Evolutionary conservation across 2,329 filamentous ascomycete genomes (phyloP).

Genomic region (Xylaria sp.): DNA sequence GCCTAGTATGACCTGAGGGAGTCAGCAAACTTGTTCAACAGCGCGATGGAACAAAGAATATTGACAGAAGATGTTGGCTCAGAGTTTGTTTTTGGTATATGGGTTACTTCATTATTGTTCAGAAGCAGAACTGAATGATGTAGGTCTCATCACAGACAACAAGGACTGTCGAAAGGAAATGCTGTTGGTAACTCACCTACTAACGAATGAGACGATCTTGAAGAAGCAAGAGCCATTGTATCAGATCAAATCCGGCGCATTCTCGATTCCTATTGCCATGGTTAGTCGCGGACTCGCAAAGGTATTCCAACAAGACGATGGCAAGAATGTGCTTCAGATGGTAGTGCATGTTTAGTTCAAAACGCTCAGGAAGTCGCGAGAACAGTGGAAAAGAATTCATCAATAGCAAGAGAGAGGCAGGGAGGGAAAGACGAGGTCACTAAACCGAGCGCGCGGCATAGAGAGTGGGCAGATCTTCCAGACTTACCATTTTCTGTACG

Average conservation of each 20-base stretch:
- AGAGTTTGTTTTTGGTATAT: conserved; percentile 59
- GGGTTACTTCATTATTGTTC: conserved; percentile 59
- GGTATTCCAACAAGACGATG: conserved; percentile 16
- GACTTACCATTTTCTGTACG: conserved; percentile 7
- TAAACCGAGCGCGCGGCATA: background rate
- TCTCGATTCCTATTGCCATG: conserved; percentile 3
- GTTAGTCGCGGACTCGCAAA: conserved; percentile 17
- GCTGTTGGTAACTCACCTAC: conserved; percentile 6
- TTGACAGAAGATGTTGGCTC: conserved; percentile 24
- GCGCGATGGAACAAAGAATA: background rate
- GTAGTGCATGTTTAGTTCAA: conserved; percentile 68
- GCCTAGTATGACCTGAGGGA: background rate
- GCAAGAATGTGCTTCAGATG: conserved; percentile 54
- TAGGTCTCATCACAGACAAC: conserved; percentile 56
- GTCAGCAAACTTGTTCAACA: conserved; percentile 15
- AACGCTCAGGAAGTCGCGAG: conserved; percentile 55
- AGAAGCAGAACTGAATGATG: conserved; percentile 71
- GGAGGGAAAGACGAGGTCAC: background rate
- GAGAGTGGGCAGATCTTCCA: background rate
- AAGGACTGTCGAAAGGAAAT: background rate
- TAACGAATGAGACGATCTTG: background rate
- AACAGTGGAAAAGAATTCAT: conserved; percentile 56
- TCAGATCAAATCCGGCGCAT: background rate
- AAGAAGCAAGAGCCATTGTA: background rate
- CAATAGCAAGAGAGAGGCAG: conserved; percentile 36